These are phyloP conservation scores for Vitis amurensis DNA, from an alignment of 164 flowering plant genomes.

Conservation along the genomic window DNA sequence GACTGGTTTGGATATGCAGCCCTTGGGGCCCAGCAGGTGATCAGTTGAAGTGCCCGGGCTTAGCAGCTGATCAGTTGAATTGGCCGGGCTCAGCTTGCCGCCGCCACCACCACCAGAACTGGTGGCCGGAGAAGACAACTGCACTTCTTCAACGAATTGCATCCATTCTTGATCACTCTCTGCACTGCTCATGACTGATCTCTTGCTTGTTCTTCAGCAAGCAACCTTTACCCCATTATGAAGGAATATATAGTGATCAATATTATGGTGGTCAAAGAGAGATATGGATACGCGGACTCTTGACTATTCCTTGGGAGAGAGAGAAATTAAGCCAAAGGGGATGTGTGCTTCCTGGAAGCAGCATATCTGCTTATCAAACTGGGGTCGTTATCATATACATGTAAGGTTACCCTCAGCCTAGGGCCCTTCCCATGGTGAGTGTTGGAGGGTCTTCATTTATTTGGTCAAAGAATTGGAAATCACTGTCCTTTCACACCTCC, in stretches of 20 bases:
- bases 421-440: not conserved
- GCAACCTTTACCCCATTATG: no score
- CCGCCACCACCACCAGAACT: no score
- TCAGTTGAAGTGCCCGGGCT: not conserved
- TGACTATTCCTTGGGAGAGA: slow-evolving; percentile 2
- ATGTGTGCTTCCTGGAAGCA: slow-evolving; percentile 22
- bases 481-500: no score
- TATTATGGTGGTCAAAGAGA: slow-evolving; percentile 16
- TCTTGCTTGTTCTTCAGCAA: no score
- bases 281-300: not conserved
- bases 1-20: slow-evolving; percentile 16
- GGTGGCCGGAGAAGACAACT: no score
- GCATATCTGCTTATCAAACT: slow-evolving; percentile 5
- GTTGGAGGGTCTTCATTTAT: not conserved
- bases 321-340: not conserved
- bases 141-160: slow-evolving; percentile 6
- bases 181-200: no score
- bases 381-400: not conserved
- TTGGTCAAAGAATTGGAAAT: no score
- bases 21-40: slow-evolving; percentile 9
- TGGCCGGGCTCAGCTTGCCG: no score
- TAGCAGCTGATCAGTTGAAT: not conserved
- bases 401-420: not conserved
- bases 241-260: not conserved
- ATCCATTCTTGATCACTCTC: not conserved